Percentiles rank a stretch among this genome's conserved stretches.
Evolutionary conservation across 805 yeast species (phyloP).

Genomic region (Lachancea mirantina): DNA sequence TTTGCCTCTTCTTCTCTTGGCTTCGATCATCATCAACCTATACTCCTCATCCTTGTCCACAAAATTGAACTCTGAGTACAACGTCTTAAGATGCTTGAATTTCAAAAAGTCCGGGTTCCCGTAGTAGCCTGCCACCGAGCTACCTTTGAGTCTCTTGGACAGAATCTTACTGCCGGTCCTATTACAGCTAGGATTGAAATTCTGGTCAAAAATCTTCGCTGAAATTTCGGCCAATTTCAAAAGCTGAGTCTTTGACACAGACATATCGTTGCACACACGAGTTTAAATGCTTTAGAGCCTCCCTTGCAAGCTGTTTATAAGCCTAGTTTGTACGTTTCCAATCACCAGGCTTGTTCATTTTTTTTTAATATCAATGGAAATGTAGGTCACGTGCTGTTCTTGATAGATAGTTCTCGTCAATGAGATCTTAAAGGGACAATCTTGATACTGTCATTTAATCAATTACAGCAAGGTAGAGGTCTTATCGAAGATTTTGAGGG

Average conservation of each 20-base stretch:
- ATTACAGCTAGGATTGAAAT: conserved; percentile 55
- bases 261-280: conserved; percentile 23
- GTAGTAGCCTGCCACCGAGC: conserved; percentile 60
- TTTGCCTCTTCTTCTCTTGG: conserved; percentile 77
- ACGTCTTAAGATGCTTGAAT: conserved; percentile 48
- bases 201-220: conserved; percentile 60
- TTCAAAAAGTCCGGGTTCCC: conserved; percentile 67
- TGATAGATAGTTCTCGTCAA: too few relatives aligned
- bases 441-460: too few relatives aligned
- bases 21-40: conserved; percentile 55
- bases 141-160: conserved; percentile 63
- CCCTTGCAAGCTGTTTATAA: too few relatives aligned
- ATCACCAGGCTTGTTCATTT: too few relatives aligned
- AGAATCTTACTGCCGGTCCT: conserved; percentile 73
- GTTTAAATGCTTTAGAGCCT: too few relatives aligned
- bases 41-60: conserved; percentile 64
- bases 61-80: conserved; percentile 45
- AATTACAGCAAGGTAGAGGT: too few relatives aligned
- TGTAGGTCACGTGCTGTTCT: too few relatives aligned
- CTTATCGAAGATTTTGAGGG: too few relatives aligned
- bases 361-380: too few relatives aligned
- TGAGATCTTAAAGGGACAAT: too few relatives aligned
- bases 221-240: conserved; percentile 51
- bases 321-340: too few relatives aligned
- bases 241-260: conserved; percentile 40